Evolutionary conservation across 2,329 filamentous ascomycete species (phyloP).

Genomic region (Curvularia hawaiiensis): DNA sequence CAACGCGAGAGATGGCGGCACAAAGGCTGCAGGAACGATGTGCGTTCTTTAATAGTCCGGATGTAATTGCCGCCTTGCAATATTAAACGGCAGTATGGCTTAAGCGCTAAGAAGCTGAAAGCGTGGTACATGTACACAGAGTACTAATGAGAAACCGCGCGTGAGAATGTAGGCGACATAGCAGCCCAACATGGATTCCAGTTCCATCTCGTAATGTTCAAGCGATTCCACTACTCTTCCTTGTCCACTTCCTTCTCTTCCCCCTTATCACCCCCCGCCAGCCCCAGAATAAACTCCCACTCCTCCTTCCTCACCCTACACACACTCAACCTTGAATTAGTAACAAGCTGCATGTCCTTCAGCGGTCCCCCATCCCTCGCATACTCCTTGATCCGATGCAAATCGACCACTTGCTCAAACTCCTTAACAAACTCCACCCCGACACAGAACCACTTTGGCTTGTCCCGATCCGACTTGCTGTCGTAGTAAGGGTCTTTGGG

Average conservation of each 20-base stretch:
- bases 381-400: constrained; percentile 73
- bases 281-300: constrained; percentile 66
- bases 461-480: constrained; percentile 68
- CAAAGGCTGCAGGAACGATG: constrained; percentile 57
- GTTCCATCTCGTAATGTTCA: not conserved
- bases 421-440: constrained; percentile 88
- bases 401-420: constrained; percentile 71
- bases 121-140: not conserved
- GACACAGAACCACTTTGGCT: constrained; percentile 86
- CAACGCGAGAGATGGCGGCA: constrained; percentile 31
- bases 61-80: constrained; percentile 50
- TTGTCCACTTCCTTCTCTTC: constrained; percentile 1
- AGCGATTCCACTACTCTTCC: not conserved
- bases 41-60: constrained; percentile 53
- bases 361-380: constrained; percentile 62
- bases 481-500: constrained; percentile 82
- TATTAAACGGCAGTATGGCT: constrained; percentile 20
- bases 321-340: constrained; percentile 82
- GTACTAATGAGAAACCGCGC: not conserved
- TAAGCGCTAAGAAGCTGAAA: constrained; percentile 38
- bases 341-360: constrained; percentile 81
- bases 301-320: constrained; percentile 67
- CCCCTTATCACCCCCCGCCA: constrained; percentile 47
- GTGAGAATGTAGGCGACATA: not conserved
- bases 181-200: not conserved